These are phyloP conservation scores for Chrysanthemum seticuspe DNA, from an alignment of 129 eudicot species.

Conservation along the genomic window DNA sequence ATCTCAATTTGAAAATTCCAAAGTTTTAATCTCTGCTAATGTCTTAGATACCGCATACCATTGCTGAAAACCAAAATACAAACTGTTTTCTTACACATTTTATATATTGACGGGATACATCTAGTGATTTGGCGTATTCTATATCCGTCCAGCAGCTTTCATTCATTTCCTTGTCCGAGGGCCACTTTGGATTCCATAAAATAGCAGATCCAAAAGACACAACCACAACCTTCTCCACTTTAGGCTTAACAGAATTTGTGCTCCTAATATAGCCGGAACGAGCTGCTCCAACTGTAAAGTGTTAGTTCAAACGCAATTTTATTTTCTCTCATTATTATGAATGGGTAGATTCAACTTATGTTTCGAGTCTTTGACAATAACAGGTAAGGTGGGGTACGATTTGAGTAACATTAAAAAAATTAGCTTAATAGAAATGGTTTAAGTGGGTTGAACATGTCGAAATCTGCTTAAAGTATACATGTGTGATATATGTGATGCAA, in stretches of 20 bases:
- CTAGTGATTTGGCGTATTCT: constrained; percentile 29
- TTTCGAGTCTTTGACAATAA: too few relatives aligned
- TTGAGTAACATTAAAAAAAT: too few relatives aligned
- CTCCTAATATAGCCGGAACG: constrained; percentile 46
- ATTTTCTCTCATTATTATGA: too few relatives aligned
- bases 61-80: constrained; percentile 24
- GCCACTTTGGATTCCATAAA: constrained; percentile 35
- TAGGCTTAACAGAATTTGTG: constrained; percentile 39
- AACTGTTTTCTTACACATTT: neutral
- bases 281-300: constrained; percentile 31
- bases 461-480: too few relatives aligned
- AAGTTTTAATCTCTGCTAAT: constrained; percentile 38
- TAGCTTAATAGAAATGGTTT: too few relatives aligned
- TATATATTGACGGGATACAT: constrained; percentile 11
- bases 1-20: constrained; percentile 24
- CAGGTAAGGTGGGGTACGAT: too few relatives aligned
- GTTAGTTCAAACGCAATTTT: neutral
- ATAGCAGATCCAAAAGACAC: constrained; percentile 42
- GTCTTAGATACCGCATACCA: constrained; percentile 50
- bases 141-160: constrained; percentile 44
- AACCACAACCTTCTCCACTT: constrained; percentile 39
- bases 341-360: too few relatives aligned
- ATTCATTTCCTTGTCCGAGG: constrained; percentile 36
- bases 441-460: too few relatives aligned
- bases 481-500: too few relatives aligned